These are phyloP conservation scores for Suhomyces sp. DNA, from an alignment of 805 yeast genomes.

Conservation along the genomic window DNA sequence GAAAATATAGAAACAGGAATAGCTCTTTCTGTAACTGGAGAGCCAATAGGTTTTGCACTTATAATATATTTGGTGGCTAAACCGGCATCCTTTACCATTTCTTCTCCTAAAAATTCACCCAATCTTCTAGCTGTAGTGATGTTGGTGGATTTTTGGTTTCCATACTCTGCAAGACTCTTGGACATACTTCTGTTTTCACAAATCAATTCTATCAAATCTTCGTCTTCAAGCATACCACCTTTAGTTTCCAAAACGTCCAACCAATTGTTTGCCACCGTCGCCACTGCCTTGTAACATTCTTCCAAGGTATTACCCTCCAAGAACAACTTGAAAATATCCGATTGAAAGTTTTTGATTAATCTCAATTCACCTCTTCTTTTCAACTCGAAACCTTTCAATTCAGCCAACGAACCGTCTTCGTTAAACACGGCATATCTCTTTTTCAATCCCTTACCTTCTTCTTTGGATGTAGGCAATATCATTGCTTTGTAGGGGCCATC, in stretches of 20 bases:
- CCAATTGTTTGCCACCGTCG: slow-evolving; percentile 93
- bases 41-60: slow-evolving; percentile 73
- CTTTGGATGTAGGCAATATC: slow-evolving; percentile 95
- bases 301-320: slow-evolving; percentile 79
- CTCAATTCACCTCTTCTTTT: slow-evolving; percentile 96
- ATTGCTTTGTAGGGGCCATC: slow-evolving; percentile 98
- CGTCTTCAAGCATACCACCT: slow-evolving; percentile 87
- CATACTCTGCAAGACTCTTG: slow-evolving; percentile 85
- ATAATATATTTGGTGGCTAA: slow-evolving; percentile 92
- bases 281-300: slow-evolving; percentile 83
- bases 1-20: slow-evolving; percentile 95
- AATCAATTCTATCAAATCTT: slow-evolving; percentile 89
- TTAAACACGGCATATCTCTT: slow-evolving; percentile 97
- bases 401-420: slow-evolving; percentile 90
- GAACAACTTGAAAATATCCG: slow-evolving; percentile 88
- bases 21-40: slow-evolving; percentile 95
- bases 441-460: slow-evolving; percentile 94
- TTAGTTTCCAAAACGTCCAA: slow-evolving; percentile 85
- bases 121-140: slow-evolving; percentile 92
- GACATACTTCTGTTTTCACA: slow-evolving; percentile 97
- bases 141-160: slow-evolving; percentile 86
- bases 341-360: slow-evolving; percentile 89
- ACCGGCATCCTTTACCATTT: slow-evolving; percentile 95
- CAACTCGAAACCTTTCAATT: slow-evolving; percentile 92
- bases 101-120: slow-evolving; percentile 93